Evolutionary conservation across 139 green algal genomes (phyloP), one percentile per base, ranked within the genome.

Genomic region (Astrephomene gubernaculifera): DNA sequence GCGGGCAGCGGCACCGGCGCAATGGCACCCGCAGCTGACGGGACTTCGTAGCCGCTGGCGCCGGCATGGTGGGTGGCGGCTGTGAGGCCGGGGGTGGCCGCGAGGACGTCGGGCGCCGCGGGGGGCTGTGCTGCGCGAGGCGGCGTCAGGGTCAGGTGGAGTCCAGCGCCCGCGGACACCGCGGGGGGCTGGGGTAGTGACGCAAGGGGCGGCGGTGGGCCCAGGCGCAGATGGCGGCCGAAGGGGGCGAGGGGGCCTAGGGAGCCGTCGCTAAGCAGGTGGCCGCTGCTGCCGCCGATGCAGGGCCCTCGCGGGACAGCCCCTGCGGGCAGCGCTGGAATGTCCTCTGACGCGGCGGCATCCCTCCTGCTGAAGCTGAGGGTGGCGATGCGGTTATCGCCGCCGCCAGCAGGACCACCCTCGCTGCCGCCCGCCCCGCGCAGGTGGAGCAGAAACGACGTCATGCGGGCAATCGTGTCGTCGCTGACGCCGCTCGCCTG

Each of bases 381-480:
- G 52, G 19, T 31, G 31, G n/a, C 14, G 43, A n/a, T n/a, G n/a
- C n/a, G n/a, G n/a, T n/a, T n/a, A n/a, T n/a, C n/a, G n/a, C n/a
- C n/a, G n/a, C n/a, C n/a, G n/a, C n/a, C n/a, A n/a, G n/a, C n/a
- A n/a, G n/a, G n/a, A n/a, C n/a, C 68, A 0, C 14, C 25, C 25
- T 29, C 76, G 39, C 43, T 29, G 44, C 6, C 2, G 31, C 43
- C 63, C 8, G 29, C 5, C 31, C 63, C 60, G 7, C 63, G 31
- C 0, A 84, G 61, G 43, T 27, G n/a, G 6, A 84, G 78, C 63
- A 84, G 78, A 9, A 84, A 25, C 2, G 78, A 75, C 4, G 52
- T 4, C 17, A 65, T 7, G 8, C 78, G 43, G 8, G 10, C 27
- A 19, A 72, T 5, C 22, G 22, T 49, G 78, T 49, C 44, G 19